Evolutionary conservation across 1,139 yeast species (phyloP), one percentile per base, ranked within the genome.

Genomic region (Suhomyces guaymorum): DNA sequence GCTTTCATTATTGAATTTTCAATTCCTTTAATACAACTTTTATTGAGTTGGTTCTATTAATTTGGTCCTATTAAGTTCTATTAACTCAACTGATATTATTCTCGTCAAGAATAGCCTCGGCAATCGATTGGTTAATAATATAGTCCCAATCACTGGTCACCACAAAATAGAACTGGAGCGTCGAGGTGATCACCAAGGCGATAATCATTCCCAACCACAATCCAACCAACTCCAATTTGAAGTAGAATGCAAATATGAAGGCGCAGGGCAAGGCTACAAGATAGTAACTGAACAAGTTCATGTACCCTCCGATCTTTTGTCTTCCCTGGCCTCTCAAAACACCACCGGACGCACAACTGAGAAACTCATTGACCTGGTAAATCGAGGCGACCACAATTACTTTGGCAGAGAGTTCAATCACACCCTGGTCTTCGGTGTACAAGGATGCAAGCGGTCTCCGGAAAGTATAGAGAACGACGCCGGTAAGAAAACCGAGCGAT

Each of bases 311-410:
- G 42, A 80, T 75, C 40, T 69, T 69, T 51, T 81, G 87, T 48
- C 85, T 60, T 4, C 86, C 87, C 55, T 80, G 87, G 7, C 82
- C 86, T 46, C 87, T 64, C 37, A 81, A 61, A 16, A 80, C 60
- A 2, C 86, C 87, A 4, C 76, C 78, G 2, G 80, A 68, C 14
- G 73, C 60, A 45, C 83, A 78, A 14, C 78, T 59, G 28, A 80
- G 46, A 37, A 68, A 69, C 49, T 80, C 87, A 43, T 70, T 72
- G 22, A 80, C 54, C 54, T 81, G 87, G 50, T 79, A 79, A 4
- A 78, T 41, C 2, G 85, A 75, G 5, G 79, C 79, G 28, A 80
- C 59, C 16, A 77, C 66, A 32, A 80, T 60, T 13, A 78, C 82
- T 37, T 60, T 58, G 2, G 73, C 53, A 0, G 85, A 80, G n/a